Conservation (phyloP, 257 asterid genomes). For the Mitragyna speciosa region DNA sequence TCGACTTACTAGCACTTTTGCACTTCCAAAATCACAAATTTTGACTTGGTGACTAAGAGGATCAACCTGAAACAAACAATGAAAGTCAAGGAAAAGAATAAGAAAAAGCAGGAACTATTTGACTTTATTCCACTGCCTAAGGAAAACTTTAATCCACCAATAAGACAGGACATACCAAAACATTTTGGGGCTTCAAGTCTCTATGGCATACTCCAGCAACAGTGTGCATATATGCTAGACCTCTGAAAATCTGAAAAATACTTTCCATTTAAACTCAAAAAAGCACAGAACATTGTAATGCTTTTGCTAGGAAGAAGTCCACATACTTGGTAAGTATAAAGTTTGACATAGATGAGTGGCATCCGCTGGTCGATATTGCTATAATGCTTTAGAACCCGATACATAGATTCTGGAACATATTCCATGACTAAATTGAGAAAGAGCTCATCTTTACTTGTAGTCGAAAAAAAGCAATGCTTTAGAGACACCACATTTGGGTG, state of each 20-base stretch:
- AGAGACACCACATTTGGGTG: constrained; percentile 89
- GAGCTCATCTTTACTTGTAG: constrained; percentile 79
- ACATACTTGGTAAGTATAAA: constrained; percentile 84
- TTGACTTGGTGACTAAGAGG: constrained; percentile 81
- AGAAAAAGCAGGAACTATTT: background rate
- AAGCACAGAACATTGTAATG: background rate
- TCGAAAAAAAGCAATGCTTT: constrained; percentile 90
- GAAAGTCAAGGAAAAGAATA: constrained; percentile 9
- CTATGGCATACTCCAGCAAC: constrained; percentile 94
- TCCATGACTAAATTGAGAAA: constrained; percentile 95
- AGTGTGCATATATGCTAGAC: constrained; percentile 93
- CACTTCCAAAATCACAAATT: constrained; percentile 98
- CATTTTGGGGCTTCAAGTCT: constrained; percentile 96
- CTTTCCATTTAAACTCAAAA: constrained; percentile 10
- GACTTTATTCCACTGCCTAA: background rate
- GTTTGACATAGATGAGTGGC: constrained; percentile 93
- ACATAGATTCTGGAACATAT: constrained; percentile 86
- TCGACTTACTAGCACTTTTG: constrained; percentile 84
- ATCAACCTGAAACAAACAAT: constrained; percentile 58
- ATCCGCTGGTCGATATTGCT: constrained; percentile 74
- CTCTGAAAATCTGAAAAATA: constrained; percentile 77
- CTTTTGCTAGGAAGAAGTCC: background rate
- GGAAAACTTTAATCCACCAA: background rate
- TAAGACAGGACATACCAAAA: constrained; percentile 51
- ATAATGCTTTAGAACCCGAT: constrained; percentile 68